Conservation (phyloP, 208 protist genomes). For the Leishmania tropica region DNA sequence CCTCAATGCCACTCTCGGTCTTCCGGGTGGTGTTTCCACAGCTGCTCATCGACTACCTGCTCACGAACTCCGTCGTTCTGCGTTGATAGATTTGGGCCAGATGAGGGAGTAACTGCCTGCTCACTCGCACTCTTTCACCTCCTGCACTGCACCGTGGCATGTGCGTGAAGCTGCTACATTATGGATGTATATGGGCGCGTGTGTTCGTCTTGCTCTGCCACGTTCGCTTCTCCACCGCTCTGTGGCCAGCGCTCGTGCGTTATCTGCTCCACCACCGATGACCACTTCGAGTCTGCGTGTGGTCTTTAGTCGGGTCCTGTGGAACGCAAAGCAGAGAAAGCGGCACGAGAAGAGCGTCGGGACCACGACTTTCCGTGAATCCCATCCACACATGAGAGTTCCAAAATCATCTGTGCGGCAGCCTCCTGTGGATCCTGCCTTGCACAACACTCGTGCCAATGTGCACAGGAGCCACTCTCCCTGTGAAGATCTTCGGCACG, state of each 20-base stretch:
- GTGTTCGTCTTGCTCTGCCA: not conserved
- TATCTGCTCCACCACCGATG: not conserved
- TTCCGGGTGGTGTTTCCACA: conserved; percentile 78
- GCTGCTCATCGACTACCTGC: conserved; percentile 78
- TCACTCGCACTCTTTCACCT: not conserved
- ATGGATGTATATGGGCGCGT: not conserved
- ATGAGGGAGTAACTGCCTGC: not conserved
- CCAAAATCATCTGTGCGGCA: not conserved
- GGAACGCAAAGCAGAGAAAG: not conserved
- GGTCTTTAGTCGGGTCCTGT: not conserved
- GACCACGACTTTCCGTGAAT: not conserved
- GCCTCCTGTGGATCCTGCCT: not conserved
- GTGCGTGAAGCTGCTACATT: not conserved
- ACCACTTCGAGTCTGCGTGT: not conserved
- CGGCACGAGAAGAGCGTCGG: not conserved
- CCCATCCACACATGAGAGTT: not conserved
- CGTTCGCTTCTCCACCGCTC: not conserved
- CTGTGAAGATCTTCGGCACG: not conserved
- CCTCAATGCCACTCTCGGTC: conserved; percentile 75
- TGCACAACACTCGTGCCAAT: not conserved
- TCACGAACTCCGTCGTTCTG: conserved; percentile 61
- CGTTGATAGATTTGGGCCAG: conserved; percentile 15
- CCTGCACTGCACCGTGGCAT: not conserved
- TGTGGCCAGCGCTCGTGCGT: not conserved
- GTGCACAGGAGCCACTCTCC: not conserved